Evolutionary conservation across 805 yeast species (phyloP), one percentile per base, ranked within the genome.

Genomic region (Kluyveromyces nonfermentans): DNA sequence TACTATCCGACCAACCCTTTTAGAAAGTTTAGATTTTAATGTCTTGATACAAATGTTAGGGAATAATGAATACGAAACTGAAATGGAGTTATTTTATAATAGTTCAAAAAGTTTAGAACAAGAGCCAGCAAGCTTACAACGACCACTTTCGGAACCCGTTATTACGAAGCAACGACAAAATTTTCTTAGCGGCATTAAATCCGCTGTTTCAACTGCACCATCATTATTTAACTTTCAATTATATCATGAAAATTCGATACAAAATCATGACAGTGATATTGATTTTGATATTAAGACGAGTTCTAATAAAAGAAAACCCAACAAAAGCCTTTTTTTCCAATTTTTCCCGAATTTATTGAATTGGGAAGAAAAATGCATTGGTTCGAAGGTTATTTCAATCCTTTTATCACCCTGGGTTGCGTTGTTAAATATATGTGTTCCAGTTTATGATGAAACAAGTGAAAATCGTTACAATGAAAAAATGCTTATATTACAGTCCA

Each of bases 401-500:
- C 16, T 62, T 2, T 63, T 67, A 10, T 49, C 62, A 4, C 72
- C 72, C 12, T 54, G 64, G 19, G 58, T 67, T 1, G 44, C 68
- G 2, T 8, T 64, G 1, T 48, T 68, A 5, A 56, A 64, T 37
- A 34, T 67, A 10, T 62, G 70, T 10, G 57, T 70, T 32, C 74
- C 74, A 1, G 55, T 53, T 36, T 46, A 52, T 17, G 54, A 54
- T 12, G 53, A 57, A n/a, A 40, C 30, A 25, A 25, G 30, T 14
- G 30, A 57, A 8, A 20, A 53, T 7, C 59, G 57, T 9, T 60
- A 53, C 37, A 56, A 55, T 33, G 53, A 53, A 12, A 38, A 46
- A 2, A 43, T 65, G 2, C 44, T 68, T 10, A 40, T 62, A 14
- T 8, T 55, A 1, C 72, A 68, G 49, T 51, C 64, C 18, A 5